phyloP scores from a whole-genome alignment of 805 yeast genomes.

The Teunomyces barrocoloradensis region DNA sequence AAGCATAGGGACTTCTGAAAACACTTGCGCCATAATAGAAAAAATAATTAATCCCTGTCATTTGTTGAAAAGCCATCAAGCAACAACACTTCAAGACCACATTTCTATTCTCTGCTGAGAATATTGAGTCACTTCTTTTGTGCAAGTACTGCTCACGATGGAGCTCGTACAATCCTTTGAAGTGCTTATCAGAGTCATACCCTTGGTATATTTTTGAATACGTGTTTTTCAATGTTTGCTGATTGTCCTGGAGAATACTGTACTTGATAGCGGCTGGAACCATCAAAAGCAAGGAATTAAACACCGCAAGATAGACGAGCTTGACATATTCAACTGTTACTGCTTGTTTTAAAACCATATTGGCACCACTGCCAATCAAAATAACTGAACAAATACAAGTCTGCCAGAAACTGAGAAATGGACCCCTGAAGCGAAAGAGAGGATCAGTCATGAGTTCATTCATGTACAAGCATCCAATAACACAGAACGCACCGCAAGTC shows the following conservation, averaged over 20 bases:
- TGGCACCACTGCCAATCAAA: conserved; percentile 18
- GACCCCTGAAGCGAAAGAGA: conserved; percentile 11
- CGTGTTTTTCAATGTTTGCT: neutral
- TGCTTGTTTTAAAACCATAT: neutral
- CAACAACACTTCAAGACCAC: conserved; percentile 15
- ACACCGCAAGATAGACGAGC: conserved; percentile 5
- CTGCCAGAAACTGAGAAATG: conserved; percentile 22
- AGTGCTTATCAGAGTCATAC: neutral
- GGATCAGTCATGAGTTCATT: conserved; percentile 15
- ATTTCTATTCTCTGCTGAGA: neutral
- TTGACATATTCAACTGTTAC: conserved; percentile 2
- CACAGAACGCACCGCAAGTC: conserved; percentile 23
- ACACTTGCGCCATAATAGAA: conserved; percentile 29
- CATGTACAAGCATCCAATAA: conserved; percentile 22
- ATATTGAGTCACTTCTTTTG: neutral
- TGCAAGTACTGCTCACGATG: neutral
- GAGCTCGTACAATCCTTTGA: neutral
- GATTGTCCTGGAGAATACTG: neutral
- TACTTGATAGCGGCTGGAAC: conserved; percentile 11
- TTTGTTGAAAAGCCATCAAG: conserved; percentile 32
- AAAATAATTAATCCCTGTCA: conserved; percentile 33
- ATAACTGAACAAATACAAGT: conserved; percentile 22
- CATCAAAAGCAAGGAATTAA: conserved; percentile 5
- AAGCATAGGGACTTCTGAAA: conserved; percentile 17
- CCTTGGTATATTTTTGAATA: neutral